phyloP scores from a whole-genome alignment of 75 land plant species.

The Ceratopteris richardii region DNA sequence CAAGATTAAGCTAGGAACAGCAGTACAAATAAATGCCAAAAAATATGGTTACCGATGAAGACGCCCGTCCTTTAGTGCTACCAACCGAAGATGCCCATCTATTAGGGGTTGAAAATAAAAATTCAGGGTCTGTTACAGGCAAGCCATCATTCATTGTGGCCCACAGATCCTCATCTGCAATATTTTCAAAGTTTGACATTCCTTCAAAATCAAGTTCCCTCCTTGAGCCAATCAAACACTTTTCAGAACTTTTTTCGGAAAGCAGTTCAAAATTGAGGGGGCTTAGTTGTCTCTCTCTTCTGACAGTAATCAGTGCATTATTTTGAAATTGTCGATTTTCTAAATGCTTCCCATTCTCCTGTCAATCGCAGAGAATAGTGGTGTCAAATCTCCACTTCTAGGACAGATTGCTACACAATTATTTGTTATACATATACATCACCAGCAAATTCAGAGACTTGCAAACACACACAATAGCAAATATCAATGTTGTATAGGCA shows the following conservation, averaged over 20 bases:
- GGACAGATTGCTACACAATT: no score
- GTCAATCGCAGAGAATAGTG: background rate
- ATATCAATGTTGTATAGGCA: no score
- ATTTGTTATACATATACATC: no score
- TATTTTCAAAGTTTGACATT: constrained; percentile 36
- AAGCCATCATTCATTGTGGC: constrained; percentile 70
- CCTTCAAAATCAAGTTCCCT: constrained; percentile 14
- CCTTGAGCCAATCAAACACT: constrained; percentile 26
- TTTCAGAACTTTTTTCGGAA: constrained; percentile 34
- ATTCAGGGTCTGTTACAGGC: constrained; percentile 45
- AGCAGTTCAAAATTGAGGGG: constrained; percentile 52
- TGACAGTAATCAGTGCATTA: constrained; percentile 1
- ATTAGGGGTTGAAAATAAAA: constrained; percentile 43
- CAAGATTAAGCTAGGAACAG: background rate
- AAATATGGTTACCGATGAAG: background rate
- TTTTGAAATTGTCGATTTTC: background rate
- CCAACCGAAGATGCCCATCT: constrained; percentile 26
- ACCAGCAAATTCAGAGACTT: no score
- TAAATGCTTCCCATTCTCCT: constrained; percentile 3
- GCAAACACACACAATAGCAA: no score
- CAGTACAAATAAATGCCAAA: background rate
- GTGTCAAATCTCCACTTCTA: background rate
- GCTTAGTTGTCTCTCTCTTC: constrained; percentile 9
- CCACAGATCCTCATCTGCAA: constrained; percentile 95
- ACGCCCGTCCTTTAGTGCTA: constrained; percentile 3